These are phyloP conservation scores for Aspergillus fischeri DNA, from an alignment of 2,329 filamentous ascomycete species.

Conservation along the genomic window DNA sequence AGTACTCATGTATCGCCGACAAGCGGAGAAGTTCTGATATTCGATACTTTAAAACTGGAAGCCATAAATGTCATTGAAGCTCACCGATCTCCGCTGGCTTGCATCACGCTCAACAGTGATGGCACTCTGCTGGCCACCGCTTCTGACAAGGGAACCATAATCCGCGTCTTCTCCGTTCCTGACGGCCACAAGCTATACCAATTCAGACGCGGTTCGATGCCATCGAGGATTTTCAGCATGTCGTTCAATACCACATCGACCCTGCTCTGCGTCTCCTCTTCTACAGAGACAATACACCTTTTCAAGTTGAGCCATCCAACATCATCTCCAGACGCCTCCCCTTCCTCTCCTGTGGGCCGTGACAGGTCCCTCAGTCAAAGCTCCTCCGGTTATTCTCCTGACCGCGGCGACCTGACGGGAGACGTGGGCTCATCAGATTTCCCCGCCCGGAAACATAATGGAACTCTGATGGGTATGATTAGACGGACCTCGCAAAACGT, in stretches of 20 bases:
- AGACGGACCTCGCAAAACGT: conserved; percentile 94
- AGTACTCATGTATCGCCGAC: conserved; percentile 75
- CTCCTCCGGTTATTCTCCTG: conserved; percentile 24
- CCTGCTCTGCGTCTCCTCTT: conserved; percentile 89
- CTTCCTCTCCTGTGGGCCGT: conserved; percentile 20
- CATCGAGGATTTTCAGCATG: conserved; percentile 96
- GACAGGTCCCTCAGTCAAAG: conserved; percentile 25
- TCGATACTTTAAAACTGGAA: conserved; percentile 83
- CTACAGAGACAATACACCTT: conserved; percentile 93
- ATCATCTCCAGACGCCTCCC: conserved; percentile 23
- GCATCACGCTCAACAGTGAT: conserved; percentile 86
- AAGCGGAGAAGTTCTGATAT: conserved; percentile 87
- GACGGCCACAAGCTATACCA: conserved; percentile 91
- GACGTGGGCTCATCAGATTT: conserved; percentile 32
- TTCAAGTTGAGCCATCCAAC: conserved; percentile 66
- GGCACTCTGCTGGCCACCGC: conserved; percentile 89
- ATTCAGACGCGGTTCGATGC: conserved; percentile 92
- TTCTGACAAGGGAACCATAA: conserved; percentile 96
- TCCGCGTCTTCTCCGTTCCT: conserved; percentile 90
- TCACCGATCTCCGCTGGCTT: conserved; percentile 85
- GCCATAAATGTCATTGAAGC: conserved; percentile 94
- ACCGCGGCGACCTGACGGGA: conserved; percentile 28
- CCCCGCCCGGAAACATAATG: conserved; percentile 52
- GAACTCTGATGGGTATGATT: conserved; percentile 83
- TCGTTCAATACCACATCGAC: conserved; percentile 95